Evolutionary conservation across 2,329 filamentous ascomycete species (phyloP).

Genomic region (Graphilbum sp.): DNA sequence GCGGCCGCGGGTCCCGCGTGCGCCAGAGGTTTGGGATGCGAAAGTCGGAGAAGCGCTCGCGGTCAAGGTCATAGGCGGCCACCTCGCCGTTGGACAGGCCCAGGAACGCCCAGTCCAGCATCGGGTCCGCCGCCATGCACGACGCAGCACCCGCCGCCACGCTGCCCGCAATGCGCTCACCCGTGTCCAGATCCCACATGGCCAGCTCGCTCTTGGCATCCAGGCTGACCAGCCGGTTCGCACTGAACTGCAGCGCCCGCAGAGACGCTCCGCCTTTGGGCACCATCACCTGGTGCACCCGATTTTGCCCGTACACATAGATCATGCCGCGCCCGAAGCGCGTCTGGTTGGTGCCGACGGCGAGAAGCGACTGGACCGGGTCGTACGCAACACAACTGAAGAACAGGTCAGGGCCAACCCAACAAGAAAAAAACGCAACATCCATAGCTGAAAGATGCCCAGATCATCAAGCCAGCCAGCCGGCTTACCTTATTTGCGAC

Average conservation of each 20-base stretch:
- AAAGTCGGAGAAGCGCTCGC: slow-evolving; percentile 58
- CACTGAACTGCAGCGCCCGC: slow-evolving; percentile 65
- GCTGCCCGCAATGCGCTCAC: slow-evolving; percentile 49
- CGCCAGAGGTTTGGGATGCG: slow-evolving; percentile 78
- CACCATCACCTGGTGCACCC: slow-evolving; percentile 60
- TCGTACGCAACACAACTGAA: slow-evolving; percentile 72
- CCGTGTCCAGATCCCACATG: slow-evolving; percentile 65
- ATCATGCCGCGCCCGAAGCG: slow-evolving; percentile 76
- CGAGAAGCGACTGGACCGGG: slow-evolving; percentile 81
- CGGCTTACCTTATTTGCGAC: slow-evolving; percentile 48
- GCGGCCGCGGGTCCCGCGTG: slow-evolving; percentile 41
- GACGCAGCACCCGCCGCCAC: slow-evolving; percentile 63
- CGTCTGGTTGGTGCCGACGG: slow-evolving; percentile 77
- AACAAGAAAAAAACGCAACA: neutral
- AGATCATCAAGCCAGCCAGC: too few relatives aligned
- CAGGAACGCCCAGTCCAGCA: slow-evolving; percentile 84
- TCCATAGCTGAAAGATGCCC: too few relatives aligned
- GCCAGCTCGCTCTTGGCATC: slow-evolving; percentile 75
- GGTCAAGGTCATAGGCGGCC: slow-evolving; percentile 83
- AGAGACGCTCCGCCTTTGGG: slow-evolving; percentile 60
- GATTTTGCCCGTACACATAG: slow-evolving; percentile 70
- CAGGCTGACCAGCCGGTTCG: slow-evolving; percentile 68
- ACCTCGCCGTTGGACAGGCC: slow-evolving; percentile 73
- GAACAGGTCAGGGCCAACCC: slow-evolving; percentile 17
- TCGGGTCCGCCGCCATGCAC: slow-evolving; percentile 65